Evolutionary conservation across 176 grass and related monocot species (phyloP).

Genomic region (Lolium perenne): DNA sequence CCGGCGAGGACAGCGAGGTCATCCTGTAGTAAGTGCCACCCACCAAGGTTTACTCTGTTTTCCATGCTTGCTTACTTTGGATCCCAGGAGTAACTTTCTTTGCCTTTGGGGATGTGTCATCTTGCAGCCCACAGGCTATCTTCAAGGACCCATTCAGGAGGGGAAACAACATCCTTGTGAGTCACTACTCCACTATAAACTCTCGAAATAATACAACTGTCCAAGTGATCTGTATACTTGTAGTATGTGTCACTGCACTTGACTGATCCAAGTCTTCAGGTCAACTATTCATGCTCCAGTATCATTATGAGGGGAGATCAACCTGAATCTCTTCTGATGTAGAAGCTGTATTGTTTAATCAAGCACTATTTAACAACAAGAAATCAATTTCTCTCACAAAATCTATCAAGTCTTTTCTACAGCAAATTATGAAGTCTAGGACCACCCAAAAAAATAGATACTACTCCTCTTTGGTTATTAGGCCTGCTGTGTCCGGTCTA

Average conservation of each 20-base stretch:
- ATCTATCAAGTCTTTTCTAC: too few relatives aligned
- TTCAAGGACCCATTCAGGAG: constrained; percentile 98
- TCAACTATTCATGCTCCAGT: background rate
- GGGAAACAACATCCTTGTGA: constrained; percentile 99
- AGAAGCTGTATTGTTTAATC: too few relatives aligned
- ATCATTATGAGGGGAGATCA: background rate
- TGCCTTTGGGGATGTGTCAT: constrained; percentile 20
- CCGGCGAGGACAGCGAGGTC: constrained; percentile 97
- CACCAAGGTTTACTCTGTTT: background rate
- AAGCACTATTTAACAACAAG: too few relatives aligned
- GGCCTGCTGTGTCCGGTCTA: constrained; percentile 2
- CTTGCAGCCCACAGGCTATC: constrained; percentile 92
- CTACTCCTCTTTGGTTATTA: background rate
- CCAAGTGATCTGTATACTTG: background rate
- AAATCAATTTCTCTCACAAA: too few relatives aligned
- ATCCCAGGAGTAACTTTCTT: constrained; percentile 38
- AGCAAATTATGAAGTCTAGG: background rate
- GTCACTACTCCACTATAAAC: constrained; percentile 10
- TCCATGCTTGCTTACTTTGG: background rate
- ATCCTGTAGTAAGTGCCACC: constrained; percentile 87
- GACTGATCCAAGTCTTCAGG: background rate
- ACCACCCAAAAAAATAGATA: background rate
- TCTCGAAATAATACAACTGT: background rate
- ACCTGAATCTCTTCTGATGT: background rate
- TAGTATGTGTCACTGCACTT: background rate